Percentiles rank a stretch among this genome's conserved stretches.
phyloP scores from a whole-genome alignment of 805 yeast genomes.

The Candida ponderosae region DNA sequence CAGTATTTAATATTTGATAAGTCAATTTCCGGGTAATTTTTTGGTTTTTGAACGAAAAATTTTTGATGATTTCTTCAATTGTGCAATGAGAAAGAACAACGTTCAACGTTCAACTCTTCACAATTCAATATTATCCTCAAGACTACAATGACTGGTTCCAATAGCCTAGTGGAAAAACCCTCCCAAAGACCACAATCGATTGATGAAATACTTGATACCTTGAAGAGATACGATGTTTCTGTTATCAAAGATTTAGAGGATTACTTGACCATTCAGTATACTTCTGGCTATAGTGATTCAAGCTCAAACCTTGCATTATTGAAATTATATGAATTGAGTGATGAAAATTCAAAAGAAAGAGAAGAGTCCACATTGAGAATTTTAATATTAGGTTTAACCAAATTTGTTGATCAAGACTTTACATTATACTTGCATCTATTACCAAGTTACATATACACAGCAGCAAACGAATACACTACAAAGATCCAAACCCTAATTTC shows the following conservation, averaged over 20 bases:
- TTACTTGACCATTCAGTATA: constrained; percentile 33
- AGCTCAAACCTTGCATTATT: constrained; percentile 38
- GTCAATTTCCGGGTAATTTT: no score
- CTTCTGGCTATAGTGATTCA: constrained; percentile 28
- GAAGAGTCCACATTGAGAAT: constrained; percentile 30
- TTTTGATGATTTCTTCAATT: no score
- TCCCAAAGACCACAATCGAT: constrained; percentile 31
- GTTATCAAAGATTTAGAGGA: constrained; percentile 35
- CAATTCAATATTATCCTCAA: no score
- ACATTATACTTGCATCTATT: constrained; percentile 34
- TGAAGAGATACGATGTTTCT: constrained; percentile 36
- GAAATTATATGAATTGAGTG: constrained; percentile 32
- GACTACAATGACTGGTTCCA: constrained; percentile 2
- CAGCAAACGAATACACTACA: constrained; percentile 15
- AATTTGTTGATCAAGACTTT: constrained; percentile 35
- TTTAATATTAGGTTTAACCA: constrained; percentile 32
- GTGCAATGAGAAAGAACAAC: no score
- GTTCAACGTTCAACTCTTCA: no score
- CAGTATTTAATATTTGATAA: no score
- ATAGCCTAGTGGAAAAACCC: constrained; percentile 27
- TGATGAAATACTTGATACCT: constrained; percentile 30
- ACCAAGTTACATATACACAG: constrained; percentile 28
- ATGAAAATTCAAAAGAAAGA: constrained; percentile 27
- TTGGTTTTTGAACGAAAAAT: no score
- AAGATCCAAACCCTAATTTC: constrained; percentile 17